Base-by-base conservation (phyloP, 108 stramenopile genomes). In the Bacterosira constricta region DNA sequence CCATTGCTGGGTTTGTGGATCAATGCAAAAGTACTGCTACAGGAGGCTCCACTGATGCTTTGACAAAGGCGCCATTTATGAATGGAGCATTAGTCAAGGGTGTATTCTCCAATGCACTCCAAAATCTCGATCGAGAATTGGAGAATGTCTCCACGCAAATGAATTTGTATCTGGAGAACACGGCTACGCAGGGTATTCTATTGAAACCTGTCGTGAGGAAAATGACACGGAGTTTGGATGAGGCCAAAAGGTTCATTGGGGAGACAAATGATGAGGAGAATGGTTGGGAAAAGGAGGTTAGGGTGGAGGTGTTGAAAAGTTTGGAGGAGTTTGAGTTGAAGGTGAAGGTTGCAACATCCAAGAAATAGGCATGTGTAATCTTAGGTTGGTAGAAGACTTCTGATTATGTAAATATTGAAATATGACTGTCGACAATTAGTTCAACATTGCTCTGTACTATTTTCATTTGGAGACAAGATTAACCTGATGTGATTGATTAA, bases 131-230 rank as follows among this genome's bases (percentile, higher is more conserved):
- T 53, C 62, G 57, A 2, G 59, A 85, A 45, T 42, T 82, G 7
- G 69, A 53, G 3, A 75, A 87, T 41, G 77, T 95, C 11, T 65
- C 74, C 11, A 81, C 66, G 21, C 88, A 91, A 65, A 91, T 95
- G 94, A 74, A 46, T 17, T 62, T 95, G 36, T 95, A 95, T 51
- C 54, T 95, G 64, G 91, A 95, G 51, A 95, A 86, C 57, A 64
- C 87, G 20, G 85, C 88, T 6, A 95, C 94, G 4, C 89, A 88
- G 42, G 83, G 81, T 50, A 95, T 95, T 69, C 80, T 95, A 11
- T 25, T 95, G 56, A 95, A 95, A 57, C 94, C 94, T 12, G 87
- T 91, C 12, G 70, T 83, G 12, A 75, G 86, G 25, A 95, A 92
- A 58, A 79, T 91, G 56, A 77, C 79, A n/a, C 82, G 89, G 47